These are phyloP conservation scores for Tuctoria greenei DNA, from an alignment of 176 grass and related monocot genomes.

Conservation along the genomic window DNA sequence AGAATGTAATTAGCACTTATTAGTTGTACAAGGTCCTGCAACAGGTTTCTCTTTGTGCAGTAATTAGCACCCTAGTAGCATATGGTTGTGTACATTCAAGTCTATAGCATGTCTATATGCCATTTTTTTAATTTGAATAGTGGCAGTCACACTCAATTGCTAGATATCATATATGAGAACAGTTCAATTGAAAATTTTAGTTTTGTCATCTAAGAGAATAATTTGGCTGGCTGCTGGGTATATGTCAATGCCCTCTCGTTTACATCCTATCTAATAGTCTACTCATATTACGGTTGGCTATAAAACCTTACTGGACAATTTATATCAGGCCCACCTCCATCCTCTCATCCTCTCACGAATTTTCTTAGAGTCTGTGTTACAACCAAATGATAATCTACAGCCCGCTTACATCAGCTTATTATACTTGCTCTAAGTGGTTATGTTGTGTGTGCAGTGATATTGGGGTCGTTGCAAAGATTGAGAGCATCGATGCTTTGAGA, in stretches of 20 bases:
- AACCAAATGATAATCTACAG: no score
- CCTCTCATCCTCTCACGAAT: no score
- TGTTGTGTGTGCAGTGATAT: constrained; percentile 69
- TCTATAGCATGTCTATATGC: not conserved
- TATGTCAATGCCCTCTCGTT: no score
- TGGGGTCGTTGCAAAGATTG: constrained; percentile 86
- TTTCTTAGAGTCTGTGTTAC: no score
- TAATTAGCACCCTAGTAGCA: not conserved
- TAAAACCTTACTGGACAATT: no score
- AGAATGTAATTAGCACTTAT: not conserved
- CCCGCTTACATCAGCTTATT: no score
- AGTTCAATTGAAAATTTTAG: not conserved
- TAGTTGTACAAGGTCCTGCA: not conserved
- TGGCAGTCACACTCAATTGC: not conserved
- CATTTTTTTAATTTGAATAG: not conserved
- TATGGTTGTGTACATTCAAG: not conserved
- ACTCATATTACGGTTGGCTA: no score
- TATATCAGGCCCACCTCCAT: no score
- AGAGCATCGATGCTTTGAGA: constrained; percentile 83
- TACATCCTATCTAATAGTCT: no score
- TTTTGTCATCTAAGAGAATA: not conserved
- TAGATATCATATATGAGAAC: not conserved
- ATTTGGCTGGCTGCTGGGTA: no score
- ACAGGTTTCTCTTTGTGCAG: not conserved
- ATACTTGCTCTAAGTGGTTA: not conserved